phyloP scores from a whole-genome alignment of 257 asterid genomes.

The Petrea volubilis region DNA sequence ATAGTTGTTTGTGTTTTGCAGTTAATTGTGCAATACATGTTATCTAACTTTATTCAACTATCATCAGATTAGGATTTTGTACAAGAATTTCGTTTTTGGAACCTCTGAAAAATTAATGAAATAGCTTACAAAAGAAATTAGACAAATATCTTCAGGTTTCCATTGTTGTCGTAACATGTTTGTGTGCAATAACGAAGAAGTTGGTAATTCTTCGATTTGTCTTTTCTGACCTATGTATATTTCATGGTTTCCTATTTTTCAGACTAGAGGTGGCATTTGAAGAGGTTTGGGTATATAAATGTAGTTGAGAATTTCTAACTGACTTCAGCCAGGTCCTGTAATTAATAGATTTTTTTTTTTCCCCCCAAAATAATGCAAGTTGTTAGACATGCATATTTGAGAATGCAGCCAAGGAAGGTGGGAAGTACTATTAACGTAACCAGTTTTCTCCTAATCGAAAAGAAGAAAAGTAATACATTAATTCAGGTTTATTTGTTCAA shows the following conservation, averaged over 20 bases:
- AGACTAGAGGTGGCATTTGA: slow-evolving; percentile 5
- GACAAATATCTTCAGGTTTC: not conserved
- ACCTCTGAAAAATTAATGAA: not conserved
- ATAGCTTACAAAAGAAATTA: not conserved
- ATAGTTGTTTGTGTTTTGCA: not conserved
- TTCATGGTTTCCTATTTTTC: not conserved
- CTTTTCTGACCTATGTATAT: not conserved
- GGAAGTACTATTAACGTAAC: not conserved
- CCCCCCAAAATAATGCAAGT: slow-evolving; percentile 1
- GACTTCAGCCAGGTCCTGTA: not conserved
- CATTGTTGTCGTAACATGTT: not conserved
- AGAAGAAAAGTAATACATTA: not conserved
- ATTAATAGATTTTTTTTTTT: not conserved
- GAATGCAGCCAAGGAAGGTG: not conserved
- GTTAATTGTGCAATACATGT: not conserved
- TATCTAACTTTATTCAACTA: not conserved
- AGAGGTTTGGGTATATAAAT: not conserved
- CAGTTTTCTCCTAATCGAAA: not conserved
- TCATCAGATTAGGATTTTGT: not conserved
- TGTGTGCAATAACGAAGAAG: not conserved
- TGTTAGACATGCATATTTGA: not conserved
- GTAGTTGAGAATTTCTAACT: slow-evolving; percentile 1
- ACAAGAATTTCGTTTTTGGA: not conserved
- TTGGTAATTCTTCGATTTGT: slow-evolving; percentile 10
- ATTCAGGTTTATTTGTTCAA: not conserved